Evolutionary conservation across 1,139 yeast species (phyloP), one percentile per base, ranked within the genome.

Genomic region (Protomyces lactucae-debilis): DNA sequence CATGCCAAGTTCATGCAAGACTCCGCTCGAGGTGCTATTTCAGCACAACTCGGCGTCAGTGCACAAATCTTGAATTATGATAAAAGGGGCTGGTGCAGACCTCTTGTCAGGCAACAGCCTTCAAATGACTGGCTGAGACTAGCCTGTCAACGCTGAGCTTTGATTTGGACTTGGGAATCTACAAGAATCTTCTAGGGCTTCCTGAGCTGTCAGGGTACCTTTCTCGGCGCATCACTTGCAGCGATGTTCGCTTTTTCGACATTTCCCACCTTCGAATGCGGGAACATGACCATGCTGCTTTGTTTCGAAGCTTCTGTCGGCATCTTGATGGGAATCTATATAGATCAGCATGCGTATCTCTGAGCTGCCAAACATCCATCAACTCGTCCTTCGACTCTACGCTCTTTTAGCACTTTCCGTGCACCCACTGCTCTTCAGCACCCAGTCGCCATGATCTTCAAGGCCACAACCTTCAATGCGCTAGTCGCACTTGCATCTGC

Each of bases 371-470:
- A 18, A 21, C 21, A n/a, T 18, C 25, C 12, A 43, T 43, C 48
- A 43, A 16, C 48, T 16, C 48, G 12, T 43, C 12, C 25, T 14
- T n/a, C 16, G 43, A 18, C 48, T 43, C 25, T 18, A 43, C 48
- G 18, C 48, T 43, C 48, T 16, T 18, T 43, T 43, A 10, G 23
- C 48, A 43, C 25, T 9, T 10, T 21, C 23, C 48, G 48, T 43
- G 48, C 48, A 43, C 48, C 23, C 25, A 43, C 48, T 43, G 48
- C 48, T 43, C 48, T 43, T 43, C 48, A 43, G 48, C 48, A 43
- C 21, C 48, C 16, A n/a, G 10, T 43, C 48, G 18, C 16, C 25
- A 43, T 43, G 48, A 10, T 43, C 25, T 16, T 5, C 48, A 43
- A n/a, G 14, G 16, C 12, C 25, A 2, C 23, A n/a, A 16, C 48